Base-by-base conservation (phyloP, 768 basidiomycete species). In the Asterophora parasitica region DNA sequence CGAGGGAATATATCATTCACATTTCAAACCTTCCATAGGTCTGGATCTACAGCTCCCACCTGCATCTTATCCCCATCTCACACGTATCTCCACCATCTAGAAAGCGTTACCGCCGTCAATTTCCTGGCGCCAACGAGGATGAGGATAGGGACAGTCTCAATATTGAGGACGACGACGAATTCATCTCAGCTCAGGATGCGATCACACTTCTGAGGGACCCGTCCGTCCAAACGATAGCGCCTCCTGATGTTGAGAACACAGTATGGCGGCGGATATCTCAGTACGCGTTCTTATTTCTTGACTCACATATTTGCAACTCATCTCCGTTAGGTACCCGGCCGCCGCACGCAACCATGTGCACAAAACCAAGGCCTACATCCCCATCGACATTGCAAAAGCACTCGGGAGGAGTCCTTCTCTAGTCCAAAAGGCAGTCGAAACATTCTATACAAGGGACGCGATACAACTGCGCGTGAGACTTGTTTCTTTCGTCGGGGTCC, bases 361-460 rank as follows among this genome's bases (percentile, higher is more conserved):
- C 61, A 65, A 64, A 8, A 82, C 93, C 0, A 83, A 85, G 51
- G 88, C 81, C 1, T 88, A 87, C 58, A 63, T 99, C 7, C 93
- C 96, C 4, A 52, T 71, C 12, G 88, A 92, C 44, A 78, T 98
- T 44, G 88, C 85, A 3, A 82, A 77, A 58, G 84, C 88, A 0
- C 71, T 99, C 26, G 61, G 71, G 6, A 65, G 70, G 8, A 70
- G 82, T 51, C 85, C 85, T 0, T 66, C 75, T 2, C 75, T 99
- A 11, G 73, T 94, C 12, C 92, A 97, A 57, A 86, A 83, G 58
- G 88, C 94, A 0, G 78, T 88, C 3, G 93, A 94, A 65, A 78
- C 88, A 4, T 99, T 99, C 64, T 99, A 99, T 64, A 96, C 93
- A 3, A 78, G 96, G 44, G 96, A 98, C 70, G 88, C 89, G 1